These are phyloP conservation scores for Nadsonia fulvescens DNA, from an alignment of 805 yeast species.

Conservation along the genomic window DNA sequence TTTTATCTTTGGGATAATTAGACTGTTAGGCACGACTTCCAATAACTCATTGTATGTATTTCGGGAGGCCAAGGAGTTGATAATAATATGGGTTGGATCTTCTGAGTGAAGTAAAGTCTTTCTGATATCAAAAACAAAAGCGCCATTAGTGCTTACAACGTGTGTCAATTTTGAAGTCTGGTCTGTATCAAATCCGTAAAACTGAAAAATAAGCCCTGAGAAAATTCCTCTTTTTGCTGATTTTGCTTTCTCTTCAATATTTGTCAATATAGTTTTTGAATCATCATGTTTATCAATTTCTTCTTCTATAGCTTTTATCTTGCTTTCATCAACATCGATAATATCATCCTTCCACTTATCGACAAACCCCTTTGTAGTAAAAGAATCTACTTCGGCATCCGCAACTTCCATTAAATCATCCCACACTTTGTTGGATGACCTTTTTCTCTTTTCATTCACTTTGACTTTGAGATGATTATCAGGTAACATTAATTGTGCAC, in stretches of 20 bases:
- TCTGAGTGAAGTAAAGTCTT: conserved; percentile 1
- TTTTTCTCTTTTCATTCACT: conserved; percentile 2
- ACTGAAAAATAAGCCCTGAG: conserved; percentile 23
- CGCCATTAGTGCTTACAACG: conserved; percentile 30
- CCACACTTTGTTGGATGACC: conserved; percentile 7
- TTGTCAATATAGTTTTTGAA: neutral
- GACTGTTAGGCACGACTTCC: conserved; percentile 6
- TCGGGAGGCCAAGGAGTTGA: conserved; percentile 16
- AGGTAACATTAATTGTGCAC: conserved; percentile 1
- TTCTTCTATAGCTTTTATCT: too few relatives aligned
- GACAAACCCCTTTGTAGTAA: too few relatives aligned
- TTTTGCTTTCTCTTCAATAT: neutral
- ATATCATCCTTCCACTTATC: too few relatives aligned
- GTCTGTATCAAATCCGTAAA: conserved; percentile 24
- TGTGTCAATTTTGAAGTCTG: conserved; percentile 23
- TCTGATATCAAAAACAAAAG: conserved; percentile 15
- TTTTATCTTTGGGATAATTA: conserved; percentile 22
- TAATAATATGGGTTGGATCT: conserved; percentile 10
- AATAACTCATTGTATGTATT: conserved; percentile 12
- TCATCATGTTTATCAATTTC: too few relatives aligned
- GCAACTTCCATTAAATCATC: conserved; percentile 5
- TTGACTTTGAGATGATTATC: conserved; percentile 1
- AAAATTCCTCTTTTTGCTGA: conserved; percentile 19
- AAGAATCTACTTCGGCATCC: too few relatives aligned
- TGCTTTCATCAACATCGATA: too few relatives aligned